Base-by-base conservation (phyloP, 2,329 filamentous ascomycete species). In the Ophiostoma angusticollis region DNA sequence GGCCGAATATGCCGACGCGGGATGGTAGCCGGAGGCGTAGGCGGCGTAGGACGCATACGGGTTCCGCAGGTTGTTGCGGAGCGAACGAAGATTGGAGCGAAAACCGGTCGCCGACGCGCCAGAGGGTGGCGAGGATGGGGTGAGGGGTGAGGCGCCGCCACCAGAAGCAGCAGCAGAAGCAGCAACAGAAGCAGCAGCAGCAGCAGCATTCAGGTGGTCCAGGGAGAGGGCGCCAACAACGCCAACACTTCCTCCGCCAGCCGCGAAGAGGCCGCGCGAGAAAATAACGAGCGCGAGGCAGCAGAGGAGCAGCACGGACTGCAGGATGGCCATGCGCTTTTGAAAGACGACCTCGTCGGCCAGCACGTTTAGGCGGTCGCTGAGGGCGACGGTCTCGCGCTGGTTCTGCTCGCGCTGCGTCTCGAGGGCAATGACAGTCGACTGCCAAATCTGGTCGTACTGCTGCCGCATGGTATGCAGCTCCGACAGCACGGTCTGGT, bases 381-480 rank as follows among this genome's bases (percentile, higher is more conserved):
- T 84, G 38, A 96, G 69, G 3, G 87, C 87, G 30, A 86, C 68
- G 44, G 93, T 80, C 54, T 96, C 87, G 40, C 77, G 72, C 52
- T 87, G 77, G 13, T 84, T 84, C 49, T 85, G 79, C 53, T 93
- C 82, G 30, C 85, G 78, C 57, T 95, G 89, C 30, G 78, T 79
- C 55, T 95, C 86, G 12, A 96, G 73, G 22, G 93, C 87, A 40
- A 94, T 79, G 17, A 95, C 80, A 9, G 93, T 95, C 16, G 83
- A 89, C 58, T 94, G 87, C 87, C 89, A 96, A 11, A 96, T 78
- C 53, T 95, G 84, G 54, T 96, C 89, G 57, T 96, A 96, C 56
- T 95, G 83, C 42, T 79, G 75, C 37, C 84, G 74, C 46, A 91
- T 80, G 35, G 71, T 75, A 45, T 75, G 75, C 25, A 94, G 65